Percentiles rank a stretch among this genome's conserved stretches.
Evolutionary conservation across 2,329 filamentous ascomycete species (phyloP).

Genomic region (Ophiostoma sp.): DNA sequence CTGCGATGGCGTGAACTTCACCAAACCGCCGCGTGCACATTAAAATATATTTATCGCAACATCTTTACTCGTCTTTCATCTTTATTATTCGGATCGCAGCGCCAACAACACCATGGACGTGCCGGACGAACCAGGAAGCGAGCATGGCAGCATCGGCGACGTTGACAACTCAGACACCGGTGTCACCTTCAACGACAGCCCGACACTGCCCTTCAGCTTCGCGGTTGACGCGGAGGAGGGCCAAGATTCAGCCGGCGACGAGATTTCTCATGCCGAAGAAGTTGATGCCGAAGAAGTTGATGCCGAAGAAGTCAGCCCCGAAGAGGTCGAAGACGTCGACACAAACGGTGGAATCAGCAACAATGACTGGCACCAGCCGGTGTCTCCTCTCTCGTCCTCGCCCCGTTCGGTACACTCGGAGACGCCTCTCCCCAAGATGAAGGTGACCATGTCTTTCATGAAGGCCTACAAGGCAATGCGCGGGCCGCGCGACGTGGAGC

Average conservation of each 20-base stretch:
- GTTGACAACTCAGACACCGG: background rate
- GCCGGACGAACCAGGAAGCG: no score
- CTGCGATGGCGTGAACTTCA: background rate
- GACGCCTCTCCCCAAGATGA: slow-evolving; percentile 11
- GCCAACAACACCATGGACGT: background rate
- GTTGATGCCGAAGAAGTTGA: background rate
- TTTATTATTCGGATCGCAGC: background rate
- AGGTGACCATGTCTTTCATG: slow-evolving; percentile 31
- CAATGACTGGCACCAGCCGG: background rate
- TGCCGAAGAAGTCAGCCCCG: background rate
- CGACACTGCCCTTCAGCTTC: background rate
- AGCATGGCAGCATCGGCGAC: background rate
- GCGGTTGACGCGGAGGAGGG: background rate
- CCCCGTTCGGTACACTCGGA: background rate
- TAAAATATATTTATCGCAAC: background rate
- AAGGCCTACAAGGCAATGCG: slow-evolving; percentile 40
- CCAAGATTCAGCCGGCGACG: background rate
- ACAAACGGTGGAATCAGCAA: background rate
- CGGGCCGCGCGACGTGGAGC: slow-evolving; percentile 33
- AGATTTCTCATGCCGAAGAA: background rate
- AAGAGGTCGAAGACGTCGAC: background rate
- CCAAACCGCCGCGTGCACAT: background rate
- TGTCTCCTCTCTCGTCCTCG: background rate
- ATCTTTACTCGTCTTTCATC: background rate
- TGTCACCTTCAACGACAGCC: background rate